A percentile compares a stretch with the other conserved stretches of the same genome.
Conservation (phyloP, 2,329 filamentous ascomycete species). For the Neopestalotiopsis sp. region DNA sequence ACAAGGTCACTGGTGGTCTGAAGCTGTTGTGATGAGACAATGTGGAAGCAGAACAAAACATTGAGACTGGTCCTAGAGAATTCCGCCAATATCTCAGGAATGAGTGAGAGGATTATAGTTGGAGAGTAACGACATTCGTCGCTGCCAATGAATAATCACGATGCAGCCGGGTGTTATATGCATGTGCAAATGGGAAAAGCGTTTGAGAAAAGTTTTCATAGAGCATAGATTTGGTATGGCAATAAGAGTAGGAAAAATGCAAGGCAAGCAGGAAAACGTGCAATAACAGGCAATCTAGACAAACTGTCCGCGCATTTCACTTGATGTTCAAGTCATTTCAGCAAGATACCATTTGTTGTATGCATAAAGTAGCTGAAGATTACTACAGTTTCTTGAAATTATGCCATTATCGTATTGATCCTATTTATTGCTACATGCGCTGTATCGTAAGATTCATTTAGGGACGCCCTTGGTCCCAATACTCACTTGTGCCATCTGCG, state of each 20-base stretch:
- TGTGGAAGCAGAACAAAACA: neutral
- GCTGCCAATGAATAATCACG: neutral
- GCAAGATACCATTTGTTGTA: neutral
- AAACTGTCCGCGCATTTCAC: neutral
- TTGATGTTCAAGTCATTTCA: neutral
- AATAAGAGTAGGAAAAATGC: neutral
- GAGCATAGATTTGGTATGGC: neutral
- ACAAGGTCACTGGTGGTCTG: slow-evolving; percentile 63
- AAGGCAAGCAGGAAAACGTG: neutral
- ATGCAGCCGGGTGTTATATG: neutral
- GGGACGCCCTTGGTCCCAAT: too few relatives aligned
- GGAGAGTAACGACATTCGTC: neutral
- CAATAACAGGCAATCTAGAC: neutral
- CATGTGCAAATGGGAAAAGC: neutral
- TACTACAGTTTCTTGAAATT: too few relatives aligned
- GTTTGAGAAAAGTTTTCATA: slow-evolving; percentile 5
- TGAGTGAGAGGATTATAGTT: neutral
- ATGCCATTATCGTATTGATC: too few relatives aligned
- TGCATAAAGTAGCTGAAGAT: too few relatives aligned
- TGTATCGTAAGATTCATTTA: too few relatives aligned
- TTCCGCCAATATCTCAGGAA: neutral
- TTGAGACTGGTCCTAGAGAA: neutral
- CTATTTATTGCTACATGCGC: too few relatives aligned
- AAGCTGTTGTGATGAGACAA: slow-evolving; percentile 33
- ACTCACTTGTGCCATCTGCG: too few relatives aligned